Evolutionary conservation across 495 filamentous ascomycete species (phyloP).

Genomic region (Choiromyces venosus): DNA sequence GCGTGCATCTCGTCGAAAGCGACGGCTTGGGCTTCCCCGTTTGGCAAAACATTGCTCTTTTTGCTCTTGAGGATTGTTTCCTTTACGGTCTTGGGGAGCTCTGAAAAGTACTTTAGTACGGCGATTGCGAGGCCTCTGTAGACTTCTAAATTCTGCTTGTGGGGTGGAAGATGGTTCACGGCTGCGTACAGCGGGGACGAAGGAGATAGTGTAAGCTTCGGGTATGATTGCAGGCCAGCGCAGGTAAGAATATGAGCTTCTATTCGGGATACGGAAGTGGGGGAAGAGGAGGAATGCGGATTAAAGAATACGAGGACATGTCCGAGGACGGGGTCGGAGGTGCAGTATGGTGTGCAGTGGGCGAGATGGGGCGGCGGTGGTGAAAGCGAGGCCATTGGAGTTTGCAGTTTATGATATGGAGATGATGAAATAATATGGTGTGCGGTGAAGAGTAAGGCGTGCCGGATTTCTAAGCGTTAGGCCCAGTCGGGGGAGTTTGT

Average conservation of each 20-base stretch:
- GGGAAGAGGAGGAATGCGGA: constrained; percentile 25
- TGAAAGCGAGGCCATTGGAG: constrained; percentile 40
- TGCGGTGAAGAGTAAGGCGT: neutral
- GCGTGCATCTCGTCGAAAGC: constrained; percentile 86
- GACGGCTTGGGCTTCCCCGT: constrained; percentile 36
- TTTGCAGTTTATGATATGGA: constrained; percentile 12
- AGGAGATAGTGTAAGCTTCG: constrained; percentile 84
- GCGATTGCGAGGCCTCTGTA: constrained; percentile 85
- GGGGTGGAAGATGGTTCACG: constrained; percentile 79
- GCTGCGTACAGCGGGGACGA: constrained; percentile 91
- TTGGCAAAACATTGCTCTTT: constrained; percentile 22
- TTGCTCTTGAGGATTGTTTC: constrained; percentile 45
- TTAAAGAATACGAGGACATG: constrained; percentile 40
- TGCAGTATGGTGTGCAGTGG: constrained; percentile 38
- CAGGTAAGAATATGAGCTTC: constrained; percentile 86
- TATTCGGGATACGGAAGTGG: constrained; percentile 58
- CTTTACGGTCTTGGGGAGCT: constrained; percentile 72
- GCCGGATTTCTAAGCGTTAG: neutral
- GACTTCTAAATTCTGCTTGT: constrained; percentile 83
- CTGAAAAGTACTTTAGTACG: constrained; percentile 85
- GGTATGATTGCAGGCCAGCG: constrained; percentile 79
- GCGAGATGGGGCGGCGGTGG: constrained; percentile 35
- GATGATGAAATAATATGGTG: neutral
- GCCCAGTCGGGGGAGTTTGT: neutral
- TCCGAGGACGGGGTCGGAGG: constrained; percentile 38